Evolutionary conservation across 1,284 basidiomycete species (phyloP).

Genomic region (Trichosporon sp.): DNA sequence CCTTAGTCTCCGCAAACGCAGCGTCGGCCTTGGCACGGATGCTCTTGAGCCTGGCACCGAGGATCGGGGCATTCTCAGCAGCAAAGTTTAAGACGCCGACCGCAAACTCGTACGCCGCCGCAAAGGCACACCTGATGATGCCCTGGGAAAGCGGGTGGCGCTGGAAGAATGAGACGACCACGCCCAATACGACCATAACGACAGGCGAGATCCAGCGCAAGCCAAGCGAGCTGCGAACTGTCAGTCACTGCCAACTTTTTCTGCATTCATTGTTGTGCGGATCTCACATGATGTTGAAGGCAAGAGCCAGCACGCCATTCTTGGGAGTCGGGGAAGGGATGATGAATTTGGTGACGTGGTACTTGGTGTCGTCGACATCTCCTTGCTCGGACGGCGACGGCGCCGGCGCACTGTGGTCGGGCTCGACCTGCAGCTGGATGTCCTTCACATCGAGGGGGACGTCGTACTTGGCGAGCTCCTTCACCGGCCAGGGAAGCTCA

Average conservation of each 20-base stretch:
- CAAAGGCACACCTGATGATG: constrained; percentile 14
- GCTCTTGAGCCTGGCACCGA: neutral
- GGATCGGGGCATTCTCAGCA: neutral
- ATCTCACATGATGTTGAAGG: constrained; percentile 23
- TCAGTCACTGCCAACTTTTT: no score
- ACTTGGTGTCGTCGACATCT: constrained; percentile 17
- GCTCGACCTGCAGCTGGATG: constrained; percentile 22
- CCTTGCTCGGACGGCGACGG: constrained; percentile 4
- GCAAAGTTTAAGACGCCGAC: neutral
- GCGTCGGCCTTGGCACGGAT: neutral
- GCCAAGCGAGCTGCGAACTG: constrained; percentile 5
- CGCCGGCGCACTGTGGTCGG: constrained; percentile 20
- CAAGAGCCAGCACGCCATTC: constrained; percentile 4
- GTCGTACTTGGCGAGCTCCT: constrained; percentile 7
- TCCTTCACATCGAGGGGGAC: constrained; percentile 16
- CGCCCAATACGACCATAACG: constrained; percentile 22
- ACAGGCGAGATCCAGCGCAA: constrained; percentile 16
- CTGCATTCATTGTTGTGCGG: neutral
- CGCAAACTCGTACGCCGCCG: constrained; percentile 23
- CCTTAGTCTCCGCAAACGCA: neutral
- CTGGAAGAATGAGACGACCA: constrained; percentile 26
- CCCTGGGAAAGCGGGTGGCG: constrained; percentile 28
- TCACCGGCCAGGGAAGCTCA: constrained; percentile 13
- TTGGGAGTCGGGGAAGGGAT: constrained; percentile 9
- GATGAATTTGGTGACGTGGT: constrained; percentile 34